phyloP scores from a whole-genome alignment of 2,329 filamentous ascomycete genomes.

The Fonsecaea pugnacius region DNA sequence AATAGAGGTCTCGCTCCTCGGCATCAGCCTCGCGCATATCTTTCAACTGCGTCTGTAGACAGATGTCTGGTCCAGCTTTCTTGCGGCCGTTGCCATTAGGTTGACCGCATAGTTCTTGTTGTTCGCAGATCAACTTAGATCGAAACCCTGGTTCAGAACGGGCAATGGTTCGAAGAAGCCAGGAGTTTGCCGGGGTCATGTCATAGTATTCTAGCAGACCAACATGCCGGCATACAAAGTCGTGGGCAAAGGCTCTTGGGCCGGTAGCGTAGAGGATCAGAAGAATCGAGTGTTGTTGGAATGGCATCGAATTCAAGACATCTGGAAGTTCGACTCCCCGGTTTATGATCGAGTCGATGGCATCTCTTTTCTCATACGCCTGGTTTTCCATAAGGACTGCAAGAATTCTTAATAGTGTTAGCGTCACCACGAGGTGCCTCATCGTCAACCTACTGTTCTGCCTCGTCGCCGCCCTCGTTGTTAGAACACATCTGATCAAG shows the following conservation, averaged over 20 bases:
- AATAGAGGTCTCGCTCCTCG: background rate
- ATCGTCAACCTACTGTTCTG: background rate
- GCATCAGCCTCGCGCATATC: background rate
- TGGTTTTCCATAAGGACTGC: background rate
- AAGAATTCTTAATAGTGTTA: background rate
- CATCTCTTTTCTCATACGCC: background rate
- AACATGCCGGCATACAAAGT: background rate
- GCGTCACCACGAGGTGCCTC: background rate
- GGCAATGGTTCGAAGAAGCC: background rate
- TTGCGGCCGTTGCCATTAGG: background rate
- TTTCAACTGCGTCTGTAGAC: background rate
- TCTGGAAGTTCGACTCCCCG: background rate
- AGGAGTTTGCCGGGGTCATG: background rate
- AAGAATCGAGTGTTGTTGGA: background rate
- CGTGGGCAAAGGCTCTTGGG: background rate
- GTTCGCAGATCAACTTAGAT: background rate
- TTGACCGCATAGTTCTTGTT: background rate
- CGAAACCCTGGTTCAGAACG: background rate
- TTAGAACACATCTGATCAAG: background rate
- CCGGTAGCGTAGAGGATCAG: background rate
- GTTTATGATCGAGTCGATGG: background rate
- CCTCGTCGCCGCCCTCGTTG: background rate
- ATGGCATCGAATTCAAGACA: background rate
- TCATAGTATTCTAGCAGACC: background rate
- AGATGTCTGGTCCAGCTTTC: background rate